Percentiles rank a stretch among this genome's conserved stretches.
phyloP scores from a whole-genome alignment of 2,329 filamentous ascomycete species.

The Trichoderma koningiopsis region DNA sequence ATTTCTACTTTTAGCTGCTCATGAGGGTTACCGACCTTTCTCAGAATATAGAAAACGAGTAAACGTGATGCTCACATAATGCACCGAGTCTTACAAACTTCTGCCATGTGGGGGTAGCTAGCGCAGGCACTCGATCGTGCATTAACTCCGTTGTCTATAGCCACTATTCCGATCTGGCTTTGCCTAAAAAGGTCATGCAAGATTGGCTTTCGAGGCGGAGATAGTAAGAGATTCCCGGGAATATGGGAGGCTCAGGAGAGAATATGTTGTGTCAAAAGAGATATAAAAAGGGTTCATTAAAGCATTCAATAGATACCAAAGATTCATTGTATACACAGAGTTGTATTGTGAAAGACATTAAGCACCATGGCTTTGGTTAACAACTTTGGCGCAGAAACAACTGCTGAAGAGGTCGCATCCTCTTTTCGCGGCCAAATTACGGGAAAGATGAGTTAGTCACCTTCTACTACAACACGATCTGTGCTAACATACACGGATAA shows the following conservation, averaged over 20 bases:
- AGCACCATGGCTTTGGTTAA: neutral
- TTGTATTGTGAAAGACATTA: neutral
- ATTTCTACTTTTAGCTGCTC: no score
- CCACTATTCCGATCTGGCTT: constrained; percentile 12
- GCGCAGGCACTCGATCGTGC: constrained; percentile 16
- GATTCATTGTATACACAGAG: no score
- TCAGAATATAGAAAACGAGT: no score
- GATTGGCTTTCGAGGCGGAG: constrained; percentile 12
- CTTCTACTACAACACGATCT: neutral
- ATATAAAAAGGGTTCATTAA: neutral
- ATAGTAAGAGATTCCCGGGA: neutral
- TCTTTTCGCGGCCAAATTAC: neutral
- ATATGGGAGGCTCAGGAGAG: neutral
- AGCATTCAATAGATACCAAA: neutral
- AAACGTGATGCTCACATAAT: neutral
- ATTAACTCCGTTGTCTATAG: constrained; percentile 13
- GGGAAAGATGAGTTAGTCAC: constrained; percentile 11
- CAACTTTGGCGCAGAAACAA: constrained; percentile 13
- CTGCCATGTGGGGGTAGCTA: constrained; percentile 11
- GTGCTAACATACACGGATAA: neutral
- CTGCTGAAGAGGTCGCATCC: constrained; percentile 13
- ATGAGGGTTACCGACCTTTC: no score
- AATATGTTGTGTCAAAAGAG: neutral
- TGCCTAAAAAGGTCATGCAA: constrained; percentile 19
- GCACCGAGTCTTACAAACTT: neutral